These are phyloP conservation scores for Moesziomyces sp. DNA, from an alignment of 1,284 basidiomycete genomes.

Conservation along the genomic window DNA sequence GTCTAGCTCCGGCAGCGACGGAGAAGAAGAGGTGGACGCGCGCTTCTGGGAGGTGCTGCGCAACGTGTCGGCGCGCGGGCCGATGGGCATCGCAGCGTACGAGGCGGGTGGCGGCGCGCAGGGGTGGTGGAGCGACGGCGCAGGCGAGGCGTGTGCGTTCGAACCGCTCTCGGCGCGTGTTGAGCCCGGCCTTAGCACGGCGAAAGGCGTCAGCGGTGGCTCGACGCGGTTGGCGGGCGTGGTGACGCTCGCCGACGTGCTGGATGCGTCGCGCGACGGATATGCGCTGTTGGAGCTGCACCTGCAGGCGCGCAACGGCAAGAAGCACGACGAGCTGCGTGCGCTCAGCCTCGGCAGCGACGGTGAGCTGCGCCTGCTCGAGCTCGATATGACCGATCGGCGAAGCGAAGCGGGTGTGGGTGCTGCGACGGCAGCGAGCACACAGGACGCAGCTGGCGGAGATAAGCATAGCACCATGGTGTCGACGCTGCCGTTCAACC, in stretches of 20 bases:
- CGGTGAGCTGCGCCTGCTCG: constrained; percentile 7
- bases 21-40: constrained; percentile 29
- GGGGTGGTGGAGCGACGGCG: constrained; percentile 47
- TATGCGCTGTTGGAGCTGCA: constrained; percentile 32
- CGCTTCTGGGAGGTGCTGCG: constrained; percentile 57
- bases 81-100: constrained; percentile 36
- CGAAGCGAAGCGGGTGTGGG: neutral
- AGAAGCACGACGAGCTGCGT: constrained; percentile 38
- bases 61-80: constrained; percentile 43
- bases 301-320: constrained; percentile 38
- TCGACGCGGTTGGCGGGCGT: neutral
- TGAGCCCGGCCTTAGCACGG: neutral
- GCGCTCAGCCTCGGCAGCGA: neutral
- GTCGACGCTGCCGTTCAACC: constrained; percentile 53
- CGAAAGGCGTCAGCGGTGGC: neutral
- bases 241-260: constrained; percentile 25
- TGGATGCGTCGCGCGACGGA: constrained; percentile 14
- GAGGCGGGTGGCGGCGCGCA: constrained; percentile 30
- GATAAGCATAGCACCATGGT: constrained; percentile 42
- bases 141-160: constrained; percentile 17
- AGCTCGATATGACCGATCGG: constrained; percentile 37
- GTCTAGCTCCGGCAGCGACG: constrained; percentile 2
- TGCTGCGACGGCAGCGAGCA: constrained; percentile 1
- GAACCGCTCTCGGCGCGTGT: constrained; percentile 8
- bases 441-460: neutral